phyloP scores from a whole-genome alignment of 495 filamentous ascomycete genomes.

The Bryoglossum gracile region DNA sequence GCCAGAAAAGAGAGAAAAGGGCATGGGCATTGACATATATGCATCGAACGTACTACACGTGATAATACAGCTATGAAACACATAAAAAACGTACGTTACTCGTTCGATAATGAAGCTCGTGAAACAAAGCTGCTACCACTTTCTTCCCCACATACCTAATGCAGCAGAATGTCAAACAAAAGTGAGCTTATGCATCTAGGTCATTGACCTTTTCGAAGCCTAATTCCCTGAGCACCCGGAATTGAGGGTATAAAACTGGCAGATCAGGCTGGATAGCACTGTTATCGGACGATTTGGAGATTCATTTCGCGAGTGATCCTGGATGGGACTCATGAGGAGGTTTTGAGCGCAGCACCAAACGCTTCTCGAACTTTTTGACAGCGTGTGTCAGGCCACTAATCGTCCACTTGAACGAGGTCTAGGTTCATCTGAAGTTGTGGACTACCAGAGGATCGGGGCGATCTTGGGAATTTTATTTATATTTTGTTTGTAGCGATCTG shows the following conservation, averaged over 20 bases:
- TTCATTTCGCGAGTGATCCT: neutral
- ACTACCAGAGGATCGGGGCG: too few species aligned
- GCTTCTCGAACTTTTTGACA: neutral
- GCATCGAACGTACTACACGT: neutral
- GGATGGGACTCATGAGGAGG: neutral
- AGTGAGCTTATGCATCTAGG: neutral
- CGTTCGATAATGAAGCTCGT: constrained; percentile 1
- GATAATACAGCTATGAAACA: neutral
- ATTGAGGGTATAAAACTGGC: neutral
- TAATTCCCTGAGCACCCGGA: neutral
- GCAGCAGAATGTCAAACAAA: constrained; percentile 2
- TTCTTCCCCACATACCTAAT: neutral
- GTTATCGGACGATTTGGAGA: neutral
- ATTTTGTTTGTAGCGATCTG: too few species aligned
- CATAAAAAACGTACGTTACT: neutral
- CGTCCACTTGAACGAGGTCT: too few species aligned
- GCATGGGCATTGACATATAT: too few species aligned
- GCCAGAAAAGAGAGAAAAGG: too few species aligned
- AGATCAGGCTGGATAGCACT: neutral
- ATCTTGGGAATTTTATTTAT: too few species aligned
- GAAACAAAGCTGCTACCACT: constrained; percentile 1
- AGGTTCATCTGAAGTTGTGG: too few species aligned
- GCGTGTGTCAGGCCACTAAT: too few species aligned
- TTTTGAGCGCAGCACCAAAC: neutral
- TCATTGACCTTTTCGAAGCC: neutral